Evolutionary conservation across 805 yeast genomes (phyloP).

Genomic region (Starmera quercuum): DNA sequence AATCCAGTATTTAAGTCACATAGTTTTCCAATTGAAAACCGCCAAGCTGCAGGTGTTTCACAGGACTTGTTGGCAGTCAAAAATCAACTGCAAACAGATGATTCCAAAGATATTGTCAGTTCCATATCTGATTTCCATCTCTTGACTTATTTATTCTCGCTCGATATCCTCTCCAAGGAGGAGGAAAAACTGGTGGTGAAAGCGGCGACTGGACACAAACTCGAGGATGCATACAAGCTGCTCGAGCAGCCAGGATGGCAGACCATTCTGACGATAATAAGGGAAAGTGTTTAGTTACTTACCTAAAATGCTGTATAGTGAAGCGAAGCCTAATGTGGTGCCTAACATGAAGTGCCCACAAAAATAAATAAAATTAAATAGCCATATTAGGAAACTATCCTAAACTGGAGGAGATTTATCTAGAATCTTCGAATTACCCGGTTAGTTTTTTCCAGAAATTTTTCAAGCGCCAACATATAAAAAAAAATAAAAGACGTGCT

Average conservation of each 20-base stretch:
- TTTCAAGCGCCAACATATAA: not conserved
- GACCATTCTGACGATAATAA: slow-evolving; percentile 55
- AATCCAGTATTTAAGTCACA: slow-evolving; percentile 40
- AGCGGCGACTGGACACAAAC: slow-evolving; percentile 35
- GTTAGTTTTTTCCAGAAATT: slow-evolving; percentile 1
- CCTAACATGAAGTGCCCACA: not conserved
- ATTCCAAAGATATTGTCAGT: slow-evolving; percentile 22
- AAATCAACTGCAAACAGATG: slow-evolving; percentile 36
- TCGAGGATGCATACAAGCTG: slow-evolving; percentile 41
- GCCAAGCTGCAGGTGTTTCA: slow-evolving; percentile 66
- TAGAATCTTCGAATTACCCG: no score
- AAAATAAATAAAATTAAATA: not conserved
- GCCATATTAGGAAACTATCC: no score
- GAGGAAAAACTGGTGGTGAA: slow-evolving; percentile 46
- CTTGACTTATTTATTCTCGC: slow-evolving; percentile 45
- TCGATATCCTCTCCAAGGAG: slow-evolving; percentile 47
- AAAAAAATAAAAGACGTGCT: no score
- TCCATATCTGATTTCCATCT: slow-evolving; percentile 71
- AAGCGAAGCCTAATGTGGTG: no score
- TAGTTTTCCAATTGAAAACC: slow-evolving; percentile 70
- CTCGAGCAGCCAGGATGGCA: slow-evolving; percentile 74
- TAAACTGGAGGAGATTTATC: no score
- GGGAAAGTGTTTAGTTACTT: slow-evolving; percentile 18
- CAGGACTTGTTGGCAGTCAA: slow-evolving; percentile 58
- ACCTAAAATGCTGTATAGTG: not conserved